Base-by-base conservation (phyloP, 139 green algal genomes). In the Edaphochlamys debaryana region DNA sequence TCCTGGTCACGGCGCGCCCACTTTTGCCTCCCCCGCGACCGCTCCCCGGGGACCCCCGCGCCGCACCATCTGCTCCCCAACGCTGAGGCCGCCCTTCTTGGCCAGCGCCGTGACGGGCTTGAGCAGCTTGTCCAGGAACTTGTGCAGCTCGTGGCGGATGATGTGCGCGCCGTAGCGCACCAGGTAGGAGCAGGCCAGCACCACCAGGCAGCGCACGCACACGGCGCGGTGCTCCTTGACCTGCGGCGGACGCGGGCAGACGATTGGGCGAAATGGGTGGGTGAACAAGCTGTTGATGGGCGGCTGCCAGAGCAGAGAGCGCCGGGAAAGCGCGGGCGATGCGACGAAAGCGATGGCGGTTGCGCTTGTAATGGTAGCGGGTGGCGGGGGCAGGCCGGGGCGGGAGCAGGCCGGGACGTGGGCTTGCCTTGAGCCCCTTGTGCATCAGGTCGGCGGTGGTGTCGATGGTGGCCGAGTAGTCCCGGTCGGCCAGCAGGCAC, bases 401-500 rank as follows among this genome's bases (percentile, higher is more conserved):
- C n/a, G n/a, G n/a, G n/a, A n/a, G n/a, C n/a, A n/a, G n/a, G n/a
- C n/a, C n/a, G n/a, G n/a, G n/a, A n/a, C n/a, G n/a, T n/a, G n/a
- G n/a, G n/a, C n/a, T n/a, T 60, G 74, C 63, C 69, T 80, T 89
- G 52, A 96, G 84, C 66, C 91, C 88, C 74, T 93, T 93, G 79
- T 92, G 78, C 68, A 97, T 69, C 40, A 88, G 89, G 81, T 96
- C 94, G 9, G 93, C 87, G 38, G 93, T 89, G 37, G 60, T 74
- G 69, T 97, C 93, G 27, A 94, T 78, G 45, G 70, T 42, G 1
- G 64, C 32, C 25, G 80, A 54, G 78, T 96, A 93, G 45, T 86
- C 82, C 38, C 79, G 68, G 40, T 92, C 77, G 60, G 91, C 87
- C 62, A 94, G 86, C 66, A 97, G 70, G 86, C 95, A 98, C 72